A percentile compares a stretch with the other conserved stretches of the same genome.
Evolutionary conservation across 176 grass and related monocot species (phyloP).

Genomic region (Cymbopogon citratus): DNA sequence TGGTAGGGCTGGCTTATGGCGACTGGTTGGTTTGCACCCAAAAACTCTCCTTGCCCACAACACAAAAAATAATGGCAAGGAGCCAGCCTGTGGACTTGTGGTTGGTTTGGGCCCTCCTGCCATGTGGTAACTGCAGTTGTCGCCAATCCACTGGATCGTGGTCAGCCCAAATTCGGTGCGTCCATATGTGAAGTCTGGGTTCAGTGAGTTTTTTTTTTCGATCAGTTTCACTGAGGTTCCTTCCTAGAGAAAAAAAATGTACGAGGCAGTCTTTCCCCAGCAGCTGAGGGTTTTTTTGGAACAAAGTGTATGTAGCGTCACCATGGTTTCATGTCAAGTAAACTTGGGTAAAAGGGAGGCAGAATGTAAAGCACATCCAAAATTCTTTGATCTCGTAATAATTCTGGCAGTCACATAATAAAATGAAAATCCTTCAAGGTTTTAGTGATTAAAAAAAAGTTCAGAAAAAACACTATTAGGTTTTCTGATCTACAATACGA

Average conservation of each 20-base stretch:
- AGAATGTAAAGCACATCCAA: background rate
- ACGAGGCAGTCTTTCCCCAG: too few relatives aligned
- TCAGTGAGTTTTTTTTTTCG: background rate
- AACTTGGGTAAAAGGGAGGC: background rate
- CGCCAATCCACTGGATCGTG: background rate
- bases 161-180: background rate
- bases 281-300: background rate
- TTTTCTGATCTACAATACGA: background rate
- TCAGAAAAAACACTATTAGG: background rate
- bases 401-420: background rate
- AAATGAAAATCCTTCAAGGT: constrained; percentile 5
- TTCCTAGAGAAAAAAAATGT: too few relatives aligned
- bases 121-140: background rate
- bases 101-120: background rate
- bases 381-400: background rate
- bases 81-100: background rate
- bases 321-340: background rate
- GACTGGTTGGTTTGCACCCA: background rate
- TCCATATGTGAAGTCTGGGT: background rate
- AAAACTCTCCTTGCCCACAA: background rate
- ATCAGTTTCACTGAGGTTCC: background rate
- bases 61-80: background rate
- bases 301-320: background rate
- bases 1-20: background rate
- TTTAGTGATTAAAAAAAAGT: background rate